Evolutionary conservation across 305 asterid genomes (phyloP), one percentile per base, ranked within the genome.

Genomic region (Fraxinus nigra): DNA sequence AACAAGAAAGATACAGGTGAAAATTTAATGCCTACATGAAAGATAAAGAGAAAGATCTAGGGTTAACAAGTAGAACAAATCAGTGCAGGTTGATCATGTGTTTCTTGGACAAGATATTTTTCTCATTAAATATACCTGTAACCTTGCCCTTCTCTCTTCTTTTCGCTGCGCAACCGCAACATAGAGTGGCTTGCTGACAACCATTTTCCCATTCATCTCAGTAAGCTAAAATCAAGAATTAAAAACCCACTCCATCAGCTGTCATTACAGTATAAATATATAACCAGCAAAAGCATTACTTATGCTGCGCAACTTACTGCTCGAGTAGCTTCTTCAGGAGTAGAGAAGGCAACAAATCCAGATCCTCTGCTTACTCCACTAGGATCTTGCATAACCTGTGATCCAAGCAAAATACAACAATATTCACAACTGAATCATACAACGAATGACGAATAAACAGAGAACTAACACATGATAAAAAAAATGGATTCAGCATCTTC

Each of bases 141-240:
- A 61, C 82, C 89, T 89, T 26, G 91, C 92, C 75, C 91, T 86
- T 83, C 92, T 86, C 70, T 89, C 92, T 83, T 89, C 92, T 76
- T 89, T 89, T 65, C 92, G 84, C 81, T 89, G 92, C 16, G 92
- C 92, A 78, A 89, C 84, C 3, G 92, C 92, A 81, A 89, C 92
- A 85, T 87, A 89, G 8, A 89, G 89, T 16, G 92, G 92, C 67
- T 89, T 89, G 87, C 87, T 76, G 6, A 80, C 87, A 54, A 89
- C 48, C 92, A 88, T 87, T 75, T 89, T 88, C 18, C 92, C 92
- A 48, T 85, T 89, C 92, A 89, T 85, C 78, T 87, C 92, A 0
- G 86, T 26, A 22, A 89, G 87, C 92, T 89, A 78, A 3, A 35
- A 63, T 22, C 1, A 63, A 70, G 18, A 59, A 35, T 56, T 0